These are phyloP conservation scores for Neofusicoccum ribis DNA, from an alignment of 2,329 filamentous ascomycete species.

Conservation along the genomic window DNA sequence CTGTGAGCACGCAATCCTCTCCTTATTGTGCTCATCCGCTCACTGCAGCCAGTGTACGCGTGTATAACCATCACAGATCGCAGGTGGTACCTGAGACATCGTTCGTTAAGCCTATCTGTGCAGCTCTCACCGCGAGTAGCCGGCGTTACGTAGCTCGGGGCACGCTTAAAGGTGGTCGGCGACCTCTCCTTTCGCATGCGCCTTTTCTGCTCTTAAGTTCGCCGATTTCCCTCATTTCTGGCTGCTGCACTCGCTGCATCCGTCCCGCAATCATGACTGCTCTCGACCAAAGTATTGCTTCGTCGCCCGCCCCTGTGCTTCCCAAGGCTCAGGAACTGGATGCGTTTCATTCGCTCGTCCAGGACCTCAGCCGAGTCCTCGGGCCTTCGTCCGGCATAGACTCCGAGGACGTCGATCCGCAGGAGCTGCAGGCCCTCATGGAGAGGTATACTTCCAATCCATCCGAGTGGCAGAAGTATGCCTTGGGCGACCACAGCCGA, in stretches of 20 bases:
- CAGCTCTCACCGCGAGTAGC: conserved; percentile 17
- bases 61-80: conserved; percentile 3
- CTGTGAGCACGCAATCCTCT: conserved; percentile 10
- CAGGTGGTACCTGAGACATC: conserved; percentile 16
- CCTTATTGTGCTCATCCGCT: conserved; percentile 7
- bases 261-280: conserved; percentile 14
- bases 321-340: conserved; percentile 20
- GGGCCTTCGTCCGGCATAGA: conserved; percentile 80
- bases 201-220: neutral
- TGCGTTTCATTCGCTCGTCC: conserved; percentile 68
- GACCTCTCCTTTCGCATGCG: conserved; percentile 5
- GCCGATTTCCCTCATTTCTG: neutral
- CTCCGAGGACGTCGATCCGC: conserved; percentile 77
- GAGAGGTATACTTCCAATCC: conserved; percentile 68
- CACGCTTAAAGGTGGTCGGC: conserved; percentile 13
- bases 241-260: neutral
- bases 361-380: conserved; percentile 70
- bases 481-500: conserved; percentile 67
- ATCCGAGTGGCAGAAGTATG: conserved; percentile 73
- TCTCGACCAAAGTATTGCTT: conserved; percentile 5
- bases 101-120: conserved; percentile 4
- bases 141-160: conserved; percentile 1
- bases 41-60: conserved; percentile 9
- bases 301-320: neutral
- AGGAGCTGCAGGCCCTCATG: conserved; percentile 72